Percentiles rank a stretch among this genome's conserved stretches.
These are phyloP conservation scores for Pseudogymnoascus sp. DNA, from an alignment of 2,329 filamentous ascomycete species.

Conservation along the genomic window DNA sequence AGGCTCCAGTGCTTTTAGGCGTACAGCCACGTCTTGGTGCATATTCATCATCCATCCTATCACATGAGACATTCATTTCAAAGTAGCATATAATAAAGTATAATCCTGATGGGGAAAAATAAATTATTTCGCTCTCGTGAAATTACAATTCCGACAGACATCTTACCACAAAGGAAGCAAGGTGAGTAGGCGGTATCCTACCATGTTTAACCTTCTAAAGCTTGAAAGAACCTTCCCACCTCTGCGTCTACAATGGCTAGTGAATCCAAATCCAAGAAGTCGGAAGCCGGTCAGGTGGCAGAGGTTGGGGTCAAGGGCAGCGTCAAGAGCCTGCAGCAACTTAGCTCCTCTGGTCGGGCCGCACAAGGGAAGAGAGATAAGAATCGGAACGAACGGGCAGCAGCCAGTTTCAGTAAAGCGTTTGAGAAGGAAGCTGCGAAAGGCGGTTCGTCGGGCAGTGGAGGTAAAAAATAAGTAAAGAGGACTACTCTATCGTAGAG, in stretches of 20 bases:
- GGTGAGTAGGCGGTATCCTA: background rate
- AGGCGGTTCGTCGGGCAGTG: background rate
- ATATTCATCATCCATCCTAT: background rate
- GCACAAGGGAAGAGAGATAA: background rate
- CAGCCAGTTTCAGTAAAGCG: background rate
- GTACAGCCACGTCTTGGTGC: background rate
- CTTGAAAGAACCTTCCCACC: background rate
- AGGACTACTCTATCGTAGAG: background rate
- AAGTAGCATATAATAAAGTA: background rate
- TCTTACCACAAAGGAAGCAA: background rate
- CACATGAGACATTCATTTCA: background rate
- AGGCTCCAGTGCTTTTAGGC: background rate
- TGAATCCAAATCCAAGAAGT: background rate
- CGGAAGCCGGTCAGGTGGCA: background rate
- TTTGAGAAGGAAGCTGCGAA: background rate
- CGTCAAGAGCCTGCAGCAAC: background rate
- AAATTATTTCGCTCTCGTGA: background rate
- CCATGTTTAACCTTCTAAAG: background rate
- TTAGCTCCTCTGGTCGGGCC: background rate
- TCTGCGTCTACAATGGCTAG: background rate
- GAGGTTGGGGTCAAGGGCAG: background rate
- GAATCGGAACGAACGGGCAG: background rate
- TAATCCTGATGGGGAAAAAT: background rate
- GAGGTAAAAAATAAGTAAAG: background rate
- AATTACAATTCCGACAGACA: background rate